Conservation (phyloP, 2,329 filamentous ascomycete species). For the Colletotrichum siamense region DNA sequence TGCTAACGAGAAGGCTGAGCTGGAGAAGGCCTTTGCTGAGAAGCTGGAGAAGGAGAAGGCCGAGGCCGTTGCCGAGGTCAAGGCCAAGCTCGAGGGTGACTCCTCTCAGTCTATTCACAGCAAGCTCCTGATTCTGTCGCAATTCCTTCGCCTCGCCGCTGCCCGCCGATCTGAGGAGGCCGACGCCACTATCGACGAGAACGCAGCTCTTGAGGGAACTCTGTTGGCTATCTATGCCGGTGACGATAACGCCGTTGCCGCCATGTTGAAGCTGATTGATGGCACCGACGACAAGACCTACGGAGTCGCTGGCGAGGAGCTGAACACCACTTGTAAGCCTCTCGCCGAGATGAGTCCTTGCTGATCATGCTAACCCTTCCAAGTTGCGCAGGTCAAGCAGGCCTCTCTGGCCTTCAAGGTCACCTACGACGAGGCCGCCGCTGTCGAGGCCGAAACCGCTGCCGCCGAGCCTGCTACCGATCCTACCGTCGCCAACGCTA, state of each 20-base stretch:
- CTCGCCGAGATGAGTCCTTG: neutral
- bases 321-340: slow-evolving; percentile 75
- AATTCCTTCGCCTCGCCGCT: slow-evolving; percentile 81
- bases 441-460: slow-evolving; percentile 23
- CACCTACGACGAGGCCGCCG: slow-evolving; percentile 32
- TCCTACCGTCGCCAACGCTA: slow-evolving; percentile 70
- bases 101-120: slow-evolving; percentile 63
- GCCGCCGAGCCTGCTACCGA: slow-evolving; percentile 54
- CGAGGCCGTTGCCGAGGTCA: slow-evolving; percentile 56
- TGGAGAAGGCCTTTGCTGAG: slow-evolving; percentile 61
- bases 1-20: slow-evolving; percentile 62
- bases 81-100: slow-evolving; percentile 59
- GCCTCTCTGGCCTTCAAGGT: slow-evolving; percentile 63
- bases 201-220: slow-evolving; percentile 80
- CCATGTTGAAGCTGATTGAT: slow-evolving; percentile 79
- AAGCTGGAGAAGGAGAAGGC: slow-evolving; percentile 60
- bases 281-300: slow-evolving; percentile 71
- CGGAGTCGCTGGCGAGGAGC: slow-evolving; percentile 67
- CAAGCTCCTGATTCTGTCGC: slow-evolving; percentile 74
- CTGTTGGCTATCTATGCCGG: slow-evolving; percentile 81
- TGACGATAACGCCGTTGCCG: slow-evolving; percentile 74
- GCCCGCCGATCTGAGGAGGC: slow-evolving; percentile 75
- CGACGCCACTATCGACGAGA: slow-evolving; percentile 71
- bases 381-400: slow-evolving; percentile 50
- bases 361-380: slow-evolving; percentile 25